Evolutionary conservation across 176 grass and related monocot species (phyloP), one percentile per base, ranked within the genome.

Genomic region (Triticum timopheevii): DNA sequence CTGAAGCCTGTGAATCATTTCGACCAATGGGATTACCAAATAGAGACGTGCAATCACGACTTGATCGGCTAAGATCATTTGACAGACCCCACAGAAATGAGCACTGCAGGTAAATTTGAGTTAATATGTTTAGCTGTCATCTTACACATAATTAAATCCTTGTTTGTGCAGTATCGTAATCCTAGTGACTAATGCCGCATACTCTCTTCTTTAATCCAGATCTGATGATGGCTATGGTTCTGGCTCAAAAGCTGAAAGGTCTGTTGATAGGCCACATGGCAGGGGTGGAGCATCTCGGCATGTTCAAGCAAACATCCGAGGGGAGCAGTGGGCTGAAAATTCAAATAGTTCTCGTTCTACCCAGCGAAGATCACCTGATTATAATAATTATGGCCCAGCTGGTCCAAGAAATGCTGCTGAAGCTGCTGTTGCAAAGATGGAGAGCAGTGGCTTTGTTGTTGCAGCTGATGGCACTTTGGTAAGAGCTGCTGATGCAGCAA

Each of bases 391-490:
- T 83, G 83, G 87, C 69, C 82, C 58, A 12, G 39, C 87, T 88
- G 91, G 89, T 85, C 95, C 92, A 78, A 91, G 92, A 87, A 99
- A 99, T 91, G 97, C 94, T 39, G 88, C 97, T 50, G 97, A 93
- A 66, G 94, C 90, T 83, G 91, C 94, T 85, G 93, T 93, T 16
- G 94, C 94, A 65, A 99, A 99, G 84, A 95, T 99, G 80, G 74
- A 99, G 80, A 99, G 90, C 85, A 96, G 91, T 87, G 97, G 97
- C 34, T 99, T 99, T 91, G 92, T 99, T 71, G 97, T 99, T 80
- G 92, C 97, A 74, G 85, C 10, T 82, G 97, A 99, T 96, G 97
- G 97, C 80, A 99, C 97, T 65, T 83, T 99, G 82, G 97, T 94
- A 79, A 99, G 87, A 90, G 89, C 74, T 64, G 69, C 58, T 69